Conservation (phyloP, 1,284 basidiomycete species). For the Austroboletus niveus region DNA sequence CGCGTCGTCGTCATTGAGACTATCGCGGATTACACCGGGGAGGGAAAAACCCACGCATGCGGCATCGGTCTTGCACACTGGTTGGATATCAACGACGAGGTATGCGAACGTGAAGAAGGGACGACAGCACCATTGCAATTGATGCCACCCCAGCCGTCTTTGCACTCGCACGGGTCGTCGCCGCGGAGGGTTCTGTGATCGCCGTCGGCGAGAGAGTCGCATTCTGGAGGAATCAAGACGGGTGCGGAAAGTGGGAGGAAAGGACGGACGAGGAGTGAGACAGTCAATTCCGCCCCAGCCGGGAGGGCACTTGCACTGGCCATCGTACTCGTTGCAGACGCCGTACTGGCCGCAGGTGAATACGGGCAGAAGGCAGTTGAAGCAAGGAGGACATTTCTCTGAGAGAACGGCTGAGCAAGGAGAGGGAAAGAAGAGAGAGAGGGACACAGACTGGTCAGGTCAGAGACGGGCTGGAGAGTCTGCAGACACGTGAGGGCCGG, state of each 20-base stretch:
- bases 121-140: conserved; percentile 85
- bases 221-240: conserved; percentile 49
- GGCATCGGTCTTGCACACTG: conserved; percentile 82
- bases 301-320: conserved; percentile 78
- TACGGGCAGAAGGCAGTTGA: conserved; percentile 72
- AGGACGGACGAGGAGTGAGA: conserved; percentile 60
- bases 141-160: conserved; percentile 92
- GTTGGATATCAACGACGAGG: not conserved
- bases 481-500: too few relatives aligned
- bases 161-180: conserved; percentile 82
- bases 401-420: too few relatives aligned
- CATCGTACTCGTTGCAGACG: conserved; percentile 74
- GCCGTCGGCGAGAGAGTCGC: conserved; percentile 89
- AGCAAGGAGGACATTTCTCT: conserved; percentile 59
- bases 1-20: conserved; percentile 36
- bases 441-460: too few relatives aligned
- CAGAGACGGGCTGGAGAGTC: too few relatives aligned
- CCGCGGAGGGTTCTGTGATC: conserved; percentile 80
- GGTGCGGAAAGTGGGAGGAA: not conserved
- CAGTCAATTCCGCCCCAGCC: conserved; percentile 85
- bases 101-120: not conserved
- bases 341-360: conserved; percentile 76
- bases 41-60: conserved; percentile 79
- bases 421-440: too few relatives aligned
- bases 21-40: conserved; percentile 44